phyloP scores from a whole-genome alignment of 2,329 filamentous ascomycete genomes.

The Colletotrichum sp. region DNA sequence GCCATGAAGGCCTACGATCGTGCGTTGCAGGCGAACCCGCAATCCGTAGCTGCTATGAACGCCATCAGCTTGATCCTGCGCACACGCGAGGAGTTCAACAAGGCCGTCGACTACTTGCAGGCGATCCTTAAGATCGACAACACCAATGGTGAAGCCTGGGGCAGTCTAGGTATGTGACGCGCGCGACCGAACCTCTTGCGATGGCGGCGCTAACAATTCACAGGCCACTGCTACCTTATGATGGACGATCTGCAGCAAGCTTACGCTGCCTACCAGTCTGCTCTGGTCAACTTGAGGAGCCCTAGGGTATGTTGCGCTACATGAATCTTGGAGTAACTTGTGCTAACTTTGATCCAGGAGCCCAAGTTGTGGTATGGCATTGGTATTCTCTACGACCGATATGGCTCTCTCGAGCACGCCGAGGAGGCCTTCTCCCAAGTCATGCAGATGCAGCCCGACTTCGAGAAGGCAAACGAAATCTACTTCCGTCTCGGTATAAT shows the following conservation, averaged over 20 bases:
- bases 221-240: conserved; percentile 98
- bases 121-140: conserved; percentile 89
- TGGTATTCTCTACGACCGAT: conserved; percentile 94
- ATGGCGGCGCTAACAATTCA: conserved; percentile 24
- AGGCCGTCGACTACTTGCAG: conserved; percentile 91
- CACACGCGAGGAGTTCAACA: conserved; percentile 90
- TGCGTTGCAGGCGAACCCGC: conserved; percentile 84
- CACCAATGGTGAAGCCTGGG: conserved; percentile 95
- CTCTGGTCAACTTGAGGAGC: conserved; percentile 88
- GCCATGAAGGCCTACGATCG: conserved; percentile 91
- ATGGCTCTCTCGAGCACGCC: conserved; percentile 94
- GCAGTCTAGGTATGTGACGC: conserved; percentile 76
- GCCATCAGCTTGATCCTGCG: conserved; percentile 91
- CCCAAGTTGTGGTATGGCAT: conserved; percentile 99
- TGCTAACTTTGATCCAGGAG: conserved; percentile 60
- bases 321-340: conserved; percentile 8
- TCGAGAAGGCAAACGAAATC: conserved; percentile 98
- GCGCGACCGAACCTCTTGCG: background rate
- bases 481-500: conserved; percentile 99
- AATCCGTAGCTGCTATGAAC: conserved; percentile 91
- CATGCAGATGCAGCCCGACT: conserved; percentile 97
- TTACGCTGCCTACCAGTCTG: conserved; percentile 95
- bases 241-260: conserved; percentile 98
- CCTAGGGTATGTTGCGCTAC: conserved; percentile 72
- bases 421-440: conserved; percentile 98